Base-by-base conservation (phyloP, 2,329 filamentous ascomycete genomes). In the Apiospora pterosperma region DNA sequence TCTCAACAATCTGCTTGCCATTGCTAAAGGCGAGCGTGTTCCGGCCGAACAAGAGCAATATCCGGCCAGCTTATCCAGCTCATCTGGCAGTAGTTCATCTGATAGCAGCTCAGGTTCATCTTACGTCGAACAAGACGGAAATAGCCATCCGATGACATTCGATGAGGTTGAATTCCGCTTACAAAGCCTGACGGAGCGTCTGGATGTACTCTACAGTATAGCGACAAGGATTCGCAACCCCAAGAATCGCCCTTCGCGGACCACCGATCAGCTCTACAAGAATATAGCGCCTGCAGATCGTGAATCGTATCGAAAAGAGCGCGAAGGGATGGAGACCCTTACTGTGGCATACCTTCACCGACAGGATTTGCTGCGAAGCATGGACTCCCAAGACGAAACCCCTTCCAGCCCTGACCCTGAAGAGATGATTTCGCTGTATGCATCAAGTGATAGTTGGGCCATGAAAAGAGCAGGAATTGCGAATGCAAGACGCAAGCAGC, bases 191-290 rank as follows among this genome's bases (percentile, higher is more conserved):
- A 41, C 44, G 21, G 44, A 63, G 11, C 44, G 36, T 4, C 14
- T 66, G n/a, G 59, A 66, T 42, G 41, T 52, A 25, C 59, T 68
- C 10, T 68, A 66, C 36, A 55, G 34, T 16, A 41, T 68, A 34
- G 66, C 66, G 12, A 58, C 65, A 3, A 62, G 42, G 11, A 68
- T 69, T 31, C 52, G 67, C 31, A 68, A 66, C 25, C 67, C 68
- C 5, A 61, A 61, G 16, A 68, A 69, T 39, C 59, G 68, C 21
- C 42, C 21, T 7, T 25, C 21, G 8, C n/a, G n/a, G 11, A 23
- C 21, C 1, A 14, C 12, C 21, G 42, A 44, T 23, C 21, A 44
- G 5, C 42, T 44, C 11, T 44, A 44, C 21, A 11, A 21, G 1
- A 25, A 25, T 25, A 48, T 48, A 14, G 1, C 42, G 1, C 21